A percentile compares a stretch with the other conserved stretches of the same genome.
Evolutionary conservation across 257 asterid genomes (phyloP).

Genomic region (Fraxinus cuspidata): DNA sequence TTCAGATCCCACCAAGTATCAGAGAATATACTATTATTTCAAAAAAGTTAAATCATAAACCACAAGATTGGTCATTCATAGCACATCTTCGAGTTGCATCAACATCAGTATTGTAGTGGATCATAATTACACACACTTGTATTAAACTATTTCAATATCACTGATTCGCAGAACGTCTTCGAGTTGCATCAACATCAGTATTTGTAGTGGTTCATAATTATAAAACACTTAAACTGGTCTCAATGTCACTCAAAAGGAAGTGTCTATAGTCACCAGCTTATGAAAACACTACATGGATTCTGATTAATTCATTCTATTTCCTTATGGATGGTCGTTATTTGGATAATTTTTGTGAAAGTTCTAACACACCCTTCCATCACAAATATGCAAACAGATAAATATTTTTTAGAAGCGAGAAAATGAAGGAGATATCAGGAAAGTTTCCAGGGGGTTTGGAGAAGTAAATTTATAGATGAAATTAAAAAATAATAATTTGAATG

Average conservation of each 20-base stretch:
- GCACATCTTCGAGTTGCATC: neutral
- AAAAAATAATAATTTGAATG: neutral
- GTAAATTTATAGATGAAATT: constrained; percentile 3
- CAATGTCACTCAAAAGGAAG: neutral
- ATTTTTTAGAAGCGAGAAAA: constrained; percentile 16
- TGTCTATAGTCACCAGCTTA: neutral
- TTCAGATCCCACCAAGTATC: neutral
- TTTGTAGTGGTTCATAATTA: neutral
- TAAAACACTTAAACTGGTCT: neutral
- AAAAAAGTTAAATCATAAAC: neutral
- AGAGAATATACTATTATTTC: neutral
- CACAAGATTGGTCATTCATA: neutral
- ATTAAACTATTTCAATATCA: too few relatives aligned
- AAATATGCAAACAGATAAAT: constrained; percentile 8
- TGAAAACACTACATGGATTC: neutral
- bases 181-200: constrained; percentile 1
- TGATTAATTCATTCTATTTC: neutral
- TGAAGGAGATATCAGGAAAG: constrained; percentile 4
- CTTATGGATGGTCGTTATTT: neutral
- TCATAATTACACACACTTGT: too few relatives aligned
- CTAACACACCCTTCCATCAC: neutral
- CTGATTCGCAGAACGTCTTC: too few relatives aligned
- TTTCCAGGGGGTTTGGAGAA: constrained; percentile 20
- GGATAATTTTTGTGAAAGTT: neutral
- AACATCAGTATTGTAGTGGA: too few relatives aligned